phyloP scores from a whole-genome alignment of 2,329 filamentous ascomycete genomes.

The Calycina herbarum region DNA sequence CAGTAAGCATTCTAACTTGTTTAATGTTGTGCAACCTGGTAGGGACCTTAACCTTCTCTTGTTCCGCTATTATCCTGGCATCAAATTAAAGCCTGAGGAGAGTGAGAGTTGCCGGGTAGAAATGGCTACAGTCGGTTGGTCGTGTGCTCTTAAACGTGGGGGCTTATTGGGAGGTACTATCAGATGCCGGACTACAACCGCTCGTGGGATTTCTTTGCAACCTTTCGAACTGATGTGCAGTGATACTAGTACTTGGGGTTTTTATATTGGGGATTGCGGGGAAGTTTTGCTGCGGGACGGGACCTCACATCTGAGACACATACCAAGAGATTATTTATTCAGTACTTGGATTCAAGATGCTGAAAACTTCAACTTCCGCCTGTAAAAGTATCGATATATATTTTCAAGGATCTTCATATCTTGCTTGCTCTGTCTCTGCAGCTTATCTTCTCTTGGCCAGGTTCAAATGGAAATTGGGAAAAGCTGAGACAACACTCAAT shows the following conservation, averaged over 20 bases:
- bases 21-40: background rate
- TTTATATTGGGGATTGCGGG: conserved; percentile 2
- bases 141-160: background rate
- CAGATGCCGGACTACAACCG: background rate
- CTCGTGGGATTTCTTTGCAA: background rate
- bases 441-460: background rate
- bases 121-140: background rate
- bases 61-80: background rate
- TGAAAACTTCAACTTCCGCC: background rate
- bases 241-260: background rate
- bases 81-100: background rate
- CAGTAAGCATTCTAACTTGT: conserved; percentile 3
- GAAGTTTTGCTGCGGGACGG: background rate
- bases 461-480: background rate
- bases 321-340: background rate
- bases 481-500: background rate
- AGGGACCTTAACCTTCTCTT: background rate
- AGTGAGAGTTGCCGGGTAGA: background rate
- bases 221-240: background rate
- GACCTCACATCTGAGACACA: background rate
- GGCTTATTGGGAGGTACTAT: background rate
- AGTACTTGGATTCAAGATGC: background rate
- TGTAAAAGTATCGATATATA: background rate
- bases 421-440: background rate
- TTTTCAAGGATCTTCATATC: background rate